These are phyloP conservation scores for Xylariomycetidae sp. DNA, from an alignment of 2,329 filamentous ascomycete genomes.

Conservation along the genomic window DNA sequence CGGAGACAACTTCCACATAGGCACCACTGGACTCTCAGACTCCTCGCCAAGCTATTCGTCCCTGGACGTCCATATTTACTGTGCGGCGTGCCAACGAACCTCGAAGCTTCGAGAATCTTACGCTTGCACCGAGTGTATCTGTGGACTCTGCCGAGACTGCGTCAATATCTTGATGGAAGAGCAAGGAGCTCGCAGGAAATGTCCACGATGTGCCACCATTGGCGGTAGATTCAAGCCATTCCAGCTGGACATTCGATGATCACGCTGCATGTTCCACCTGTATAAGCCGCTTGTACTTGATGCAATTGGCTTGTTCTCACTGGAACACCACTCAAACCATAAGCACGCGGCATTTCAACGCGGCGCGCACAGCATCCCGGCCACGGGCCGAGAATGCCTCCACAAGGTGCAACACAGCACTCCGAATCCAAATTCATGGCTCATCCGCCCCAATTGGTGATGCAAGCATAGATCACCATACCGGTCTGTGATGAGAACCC, in stretches of 20 bases:
- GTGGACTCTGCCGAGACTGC: conserved; percentile 83
- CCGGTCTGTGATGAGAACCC: no score
- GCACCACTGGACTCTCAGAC: conserved; percentile 57
- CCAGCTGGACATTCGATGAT: conserved; percentile 75
- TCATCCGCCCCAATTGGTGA: no score
- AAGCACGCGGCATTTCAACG: no score
- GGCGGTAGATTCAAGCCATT: conserved; percentile 81
- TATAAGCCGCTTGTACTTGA: no score
- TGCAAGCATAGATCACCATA: no score
- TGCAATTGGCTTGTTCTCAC: no score
- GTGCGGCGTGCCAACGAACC: conserved; percentile 76
- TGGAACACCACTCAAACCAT: no score
- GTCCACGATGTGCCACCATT: conserved; percentile 73
- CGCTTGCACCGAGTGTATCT: conserved; percentile 94
- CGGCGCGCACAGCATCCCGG: no score
- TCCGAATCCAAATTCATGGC: no score
- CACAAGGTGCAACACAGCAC: no score
- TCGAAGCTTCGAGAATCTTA: conserved; percentile 79
- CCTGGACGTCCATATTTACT: conserved; percentile 84
- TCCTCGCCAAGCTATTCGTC: conserved; percentile 72
- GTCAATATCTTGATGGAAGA: conserved; percentile 76
- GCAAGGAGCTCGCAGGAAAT: conserved; percentile 70
- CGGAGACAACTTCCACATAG: conserved; percentile 69
- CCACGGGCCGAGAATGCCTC: no score
- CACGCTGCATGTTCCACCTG: no score